Percentiles rank a stretch among this genome's conserved stretches.
These are phyloP conservation scores for Cercophora newfieldiana DNA, from an alignment of 495 filamentous ascomycete species.

Conservation along the genomic window DNA sequence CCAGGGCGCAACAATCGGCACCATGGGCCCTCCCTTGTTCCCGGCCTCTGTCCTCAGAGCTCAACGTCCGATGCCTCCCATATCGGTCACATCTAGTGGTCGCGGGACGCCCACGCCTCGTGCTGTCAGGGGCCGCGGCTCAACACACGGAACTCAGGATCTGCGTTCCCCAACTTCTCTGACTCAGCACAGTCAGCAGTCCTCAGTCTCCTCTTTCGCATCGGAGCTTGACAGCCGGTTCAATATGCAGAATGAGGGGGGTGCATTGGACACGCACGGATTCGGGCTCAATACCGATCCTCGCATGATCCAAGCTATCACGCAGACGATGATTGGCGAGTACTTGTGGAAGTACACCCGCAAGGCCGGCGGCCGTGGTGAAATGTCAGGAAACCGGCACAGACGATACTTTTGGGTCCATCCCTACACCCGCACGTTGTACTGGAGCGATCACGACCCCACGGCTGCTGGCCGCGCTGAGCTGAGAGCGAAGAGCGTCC, in stretches of 20 bases:
- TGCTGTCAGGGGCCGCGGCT: conserved; percentile 31
- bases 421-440: conserved; percentile 92
- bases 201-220: conserved; percentile 91
- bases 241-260: conserved; percentile 64
- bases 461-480: conserved; percentile 72
- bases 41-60: conserved; percentile 75
- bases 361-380: conserved; percentile 78
- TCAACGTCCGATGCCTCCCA: conserved; percentile 40
- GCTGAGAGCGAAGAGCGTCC: conserved; percentile 88
- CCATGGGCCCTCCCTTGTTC: conserved; percentile 84
- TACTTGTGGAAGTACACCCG: conserved; percentile 99
- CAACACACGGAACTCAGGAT: conserved; percentile 39
- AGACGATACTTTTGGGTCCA: conserved; percentile 99
- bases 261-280: conserved; percentile 59
- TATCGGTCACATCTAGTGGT: conserved; percentile 32
- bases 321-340: conserved; percentile 99
- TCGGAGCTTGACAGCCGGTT: conserved; percentile 92
- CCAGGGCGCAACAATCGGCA: conserved; percentile 46
- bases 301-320: conserved; percentile 98
- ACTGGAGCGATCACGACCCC: conserved; percentile 94
- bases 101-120: conserved; percentile 45
- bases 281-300: conserved; percentile 75
- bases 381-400: conserved; percentile 85
- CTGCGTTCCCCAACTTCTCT: conserved; percentile 42
- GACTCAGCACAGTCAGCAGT: conserved; percentile 57